phyloP scores from a whole-genome alignment of 805 yeast species.

The Suhomyces sp. region DNA sequence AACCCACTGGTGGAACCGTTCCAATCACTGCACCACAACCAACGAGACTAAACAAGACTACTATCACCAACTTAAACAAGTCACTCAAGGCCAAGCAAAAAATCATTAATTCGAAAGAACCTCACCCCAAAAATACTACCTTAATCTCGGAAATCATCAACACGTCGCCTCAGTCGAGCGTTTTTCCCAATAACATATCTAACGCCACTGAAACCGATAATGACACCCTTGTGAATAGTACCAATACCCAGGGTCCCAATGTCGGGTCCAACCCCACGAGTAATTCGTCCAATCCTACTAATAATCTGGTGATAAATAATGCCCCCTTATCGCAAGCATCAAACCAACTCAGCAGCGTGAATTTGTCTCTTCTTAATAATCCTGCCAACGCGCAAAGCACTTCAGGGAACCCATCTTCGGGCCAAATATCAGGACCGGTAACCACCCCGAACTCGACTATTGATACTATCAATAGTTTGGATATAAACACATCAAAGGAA shows the following conservation, averaged over 20 bases:
- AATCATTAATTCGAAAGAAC: slow-evolving; percentile 35
- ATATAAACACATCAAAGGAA: not conserved
- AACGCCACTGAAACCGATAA: slow-evolving; percentile 1
- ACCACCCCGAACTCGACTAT: slow-evolving; percentile 2
- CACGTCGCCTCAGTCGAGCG: slow-evolving; percentile 30
- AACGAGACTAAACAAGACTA: slow-evolving; percentile 23
- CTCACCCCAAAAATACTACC: slow-evolving; percentile 36
- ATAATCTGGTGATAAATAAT: too few relatives aligned
- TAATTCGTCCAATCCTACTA: slow-evolving; percentile 1
- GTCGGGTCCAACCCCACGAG: not conserved
- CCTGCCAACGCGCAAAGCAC: not conserved
- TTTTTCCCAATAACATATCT: slow-evolving; percentile 9
- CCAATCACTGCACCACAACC: slow-evolving; percentile 1
- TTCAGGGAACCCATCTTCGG: not conserved
- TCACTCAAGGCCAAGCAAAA: slow-evolving; percentile 44
- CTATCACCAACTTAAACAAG: slow-evolving; percentile 42
- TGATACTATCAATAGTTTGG: slow-evolving; percentile 4
- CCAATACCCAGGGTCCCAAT: not conserved
- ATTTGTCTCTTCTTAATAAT: slow-evolving; percentile 2
- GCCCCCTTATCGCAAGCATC: too few relatives aligned
- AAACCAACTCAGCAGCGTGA: slow-evolving; percentile 3
- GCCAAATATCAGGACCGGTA: slow-evolving; percentile 2
- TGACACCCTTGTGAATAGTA: not conserved
- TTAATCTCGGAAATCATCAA: slow-evolving; percentile 36
- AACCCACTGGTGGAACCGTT: not conserved